These are phyloP conservation scores for Tetrahymena malaccensis DNA, from an alignment of 73 alveolate genomes.

Conservation along the genomic window DNA sequence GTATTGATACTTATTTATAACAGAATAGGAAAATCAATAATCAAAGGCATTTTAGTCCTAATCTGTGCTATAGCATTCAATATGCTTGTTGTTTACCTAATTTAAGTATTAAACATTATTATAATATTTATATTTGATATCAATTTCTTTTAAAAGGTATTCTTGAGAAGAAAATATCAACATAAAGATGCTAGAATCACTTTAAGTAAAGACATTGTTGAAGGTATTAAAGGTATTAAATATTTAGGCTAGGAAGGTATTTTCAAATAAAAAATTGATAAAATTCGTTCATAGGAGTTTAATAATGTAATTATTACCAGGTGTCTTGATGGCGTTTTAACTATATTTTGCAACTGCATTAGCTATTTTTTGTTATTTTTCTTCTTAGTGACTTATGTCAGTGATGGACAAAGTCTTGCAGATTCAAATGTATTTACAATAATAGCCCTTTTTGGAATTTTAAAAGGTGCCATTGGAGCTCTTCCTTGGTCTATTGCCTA, in stretches of 20 bases:
- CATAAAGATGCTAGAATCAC: conserved; percentile 11
- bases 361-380: conserved; percentile 17
- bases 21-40: conserved; percentile 12
- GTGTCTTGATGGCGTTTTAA: not conserved
- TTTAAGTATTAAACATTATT: too few species aligned
- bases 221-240: conserved; percentile 27
- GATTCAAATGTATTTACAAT: conserved; percentile 21
- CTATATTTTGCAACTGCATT: conserved; percentile 7
- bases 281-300: conserved; percentile 5
- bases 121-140: not conserved
- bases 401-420: not conserved
- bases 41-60: not conserved
- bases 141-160: not conserved
- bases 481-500: conserved; percentile 14
- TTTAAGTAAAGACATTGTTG: conserved; percentile 16
- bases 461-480: conserved; percentile 21
- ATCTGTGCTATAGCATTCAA: not conserved
- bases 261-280: conserved; percentile 10
- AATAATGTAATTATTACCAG: not conserved
- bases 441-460: conserved; percentile 18
- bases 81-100: not conserved
- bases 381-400: not conserved
- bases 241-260: conserved; percentile 28
- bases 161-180: not conserved
- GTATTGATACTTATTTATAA: not conserved